A percentile compares a stretch with the other conserved stretches of the same genome.
These are phyloP conservation scores for Aspergillus proliferans DNA, from an alignment of 2,329 filamentous ascomycete genomes.

Conservation along the genomic window DNA sequence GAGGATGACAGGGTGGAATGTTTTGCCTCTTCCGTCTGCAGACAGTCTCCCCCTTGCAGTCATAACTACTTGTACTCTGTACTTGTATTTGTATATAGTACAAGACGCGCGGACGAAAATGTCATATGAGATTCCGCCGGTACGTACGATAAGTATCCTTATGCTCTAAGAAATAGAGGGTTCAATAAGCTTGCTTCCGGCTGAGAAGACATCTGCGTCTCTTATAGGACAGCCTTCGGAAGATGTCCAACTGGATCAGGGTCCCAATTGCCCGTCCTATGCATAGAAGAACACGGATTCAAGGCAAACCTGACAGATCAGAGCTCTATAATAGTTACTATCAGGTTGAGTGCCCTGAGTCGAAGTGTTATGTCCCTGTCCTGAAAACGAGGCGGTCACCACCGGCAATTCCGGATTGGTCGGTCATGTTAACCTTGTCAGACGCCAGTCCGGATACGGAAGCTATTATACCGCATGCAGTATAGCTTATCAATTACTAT, in stretches of 20 bases:
- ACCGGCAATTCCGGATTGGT: background rate
- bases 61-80: background rate
- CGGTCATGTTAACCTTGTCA: background rate
- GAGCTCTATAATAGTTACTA: no score
- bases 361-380: no score
- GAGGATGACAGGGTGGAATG: background rate
- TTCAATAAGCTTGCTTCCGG: background rate
- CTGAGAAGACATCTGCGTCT: no score
- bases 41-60: background rate
- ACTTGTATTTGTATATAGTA: background rate
- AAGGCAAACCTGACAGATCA: no score
- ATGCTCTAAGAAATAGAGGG: background rate
- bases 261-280: no score
- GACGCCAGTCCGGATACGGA: background rate
- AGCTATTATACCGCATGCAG: background rate
- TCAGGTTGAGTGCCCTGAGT: no score
- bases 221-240: no score
- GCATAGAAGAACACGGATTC: no score
- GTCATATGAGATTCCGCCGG: background rate
- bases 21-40: background rate
- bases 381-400: background rate
- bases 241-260: no score
- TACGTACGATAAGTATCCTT: background rate
- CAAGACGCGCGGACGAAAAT: background rate
- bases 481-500: background rate